These are phyloP conservation scores for Heterobasidion annosum DNA, from an alignment of 1,284 basidiomycete genomes.

Conservation along the genomic window DNA sequence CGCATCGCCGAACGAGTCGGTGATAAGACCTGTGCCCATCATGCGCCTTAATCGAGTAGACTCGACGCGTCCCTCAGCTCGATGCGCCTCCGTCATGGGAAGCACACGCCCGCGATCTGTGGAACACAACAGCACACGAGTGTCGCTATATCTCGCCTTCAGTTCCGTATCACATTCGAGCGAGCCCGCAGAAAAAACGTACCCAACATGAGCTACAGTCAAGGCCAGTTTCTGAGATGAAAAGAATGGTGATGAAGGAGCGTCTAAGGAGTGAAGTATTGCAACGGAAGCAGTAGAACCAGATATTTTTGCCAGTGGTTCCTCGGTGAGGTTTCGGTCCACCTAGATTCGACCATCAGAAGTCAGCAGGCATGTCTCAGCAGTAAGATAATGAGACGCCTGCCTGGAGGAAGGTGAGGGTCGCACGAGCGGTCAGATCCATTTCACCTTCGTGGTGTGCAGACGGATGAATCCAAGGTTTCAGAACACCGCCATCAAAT, in stretches of 20 bases:
- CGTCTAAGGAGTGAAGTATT: slow-evolving; percentile 79
- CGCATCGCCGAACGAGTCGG: slow-evolving; percentile 93
- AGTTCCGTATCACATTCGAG: not conserved
- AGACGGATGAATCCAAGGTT: slow-evolving; percentile 48
- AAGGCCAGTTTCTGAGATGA: slow-evolving; percentile 59
- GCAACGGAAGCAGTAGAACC: slow-evolving; percentile 91
- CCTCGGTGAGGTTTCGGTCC: slow-evolving; percentile 52
- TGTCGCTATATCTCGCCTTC: slow-evolving; percentile 52
- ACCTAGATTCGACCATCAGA: slow-evolving; percentile 26
- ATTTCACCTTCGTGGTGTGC: slow-evolving; percentile 35
- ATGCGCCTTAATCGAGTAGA: slow-evolving; percentile 78
- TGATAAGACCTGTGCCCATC: slow-evolving; percentile 86
- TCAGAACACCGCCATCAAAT: slow-evolving; percentile 71
- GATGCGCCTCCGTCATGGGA: slow-evolving; percentile 87
- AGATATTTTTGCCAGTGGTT: slow-evolving; percentile 52
- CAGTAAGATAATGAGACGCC: slow-evolving; percentile 13
- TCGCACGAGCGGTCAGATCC: slow-evolving; percentile 78
- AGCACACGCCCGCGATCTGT: slow-evolving; percentile 63
- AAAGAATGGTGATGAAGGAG: slow-evolving; percentile 72
- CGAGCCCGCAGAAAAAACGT: slow-evolving; percentile 14
- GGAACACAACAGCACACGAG: slow-evolving; percentile 78
- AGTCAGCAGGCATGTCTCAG: not conserved
- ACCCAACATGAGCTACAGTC: slow-evolving; percentile 93
- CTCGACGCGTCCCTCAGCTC: slow-evolving; percentile 85
- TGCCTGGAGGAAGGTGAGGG: slow-evolving; percentile 81